phyloP scores from a whole-genome alignment of 2,329 filamentous ascomycete genomes.

The Gaeumannomyces tritici region DNA sequence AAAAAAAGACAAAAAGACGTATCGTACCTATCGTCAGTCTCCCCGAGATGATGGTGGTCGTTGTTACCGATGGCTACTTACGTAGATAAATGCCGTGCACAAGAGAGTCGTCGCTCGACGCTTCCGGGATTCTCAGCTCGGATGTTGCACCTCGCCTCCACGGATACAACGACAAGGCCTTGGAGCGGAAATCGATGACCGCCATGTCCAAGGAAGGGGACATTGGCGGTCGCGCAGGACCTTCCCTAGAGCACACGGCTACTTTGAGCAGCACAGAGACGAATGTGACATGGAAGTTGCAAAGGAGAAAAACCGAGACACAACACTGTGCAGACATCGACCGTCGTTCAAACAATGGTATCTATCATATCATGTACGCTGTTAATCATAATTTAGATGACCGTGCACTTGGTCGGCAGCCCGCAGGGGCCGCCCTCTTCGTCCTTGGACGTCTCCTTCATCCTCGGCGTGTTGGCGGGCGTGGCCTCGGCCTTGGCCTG shows the following conservation, averaged over 20 bases:
- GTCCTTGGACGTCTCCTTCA: constrained; percentile 6
- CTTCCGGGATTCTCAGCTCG: too few species aligned
- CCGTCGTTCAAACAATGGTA: background rate
- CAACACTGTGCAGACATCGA: background rate
- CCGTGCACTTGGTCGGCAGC: constrained; percentile 10
- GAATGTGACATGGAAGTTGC: background rate
- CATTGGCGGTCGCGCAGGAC: too few species aligned
- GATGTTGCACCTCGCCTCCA: background rate
- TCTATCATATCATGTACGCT: background rate
- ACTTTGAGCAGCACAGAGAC: too few species aligned
- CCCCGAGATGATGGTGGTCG: background rate
- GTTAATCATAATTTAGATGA: constrained; percentile 4
- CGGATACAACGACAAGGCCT: background rate
- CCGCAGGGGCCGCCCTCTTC: constrained; percentile 11
- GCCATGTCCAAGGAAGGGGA: background rate
- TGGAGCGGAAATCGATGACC: background rate
- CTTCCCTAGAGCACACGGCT: too few species aligned
- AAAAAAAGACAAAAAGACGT: background rate
- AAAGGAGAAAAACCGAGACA: background rate
- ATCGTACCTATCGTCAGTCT: background rate
- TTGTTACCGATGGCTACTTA: background rate
- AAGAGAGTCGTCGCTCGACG: background rate
- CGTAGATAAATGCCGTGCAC: background rate
- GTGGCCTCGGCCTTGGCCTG: background rate
- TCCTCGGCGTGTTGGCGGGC: background rate